Conservation (phyloP, 2,329 filamentous ascomycete species). For the Pestalotiopsis sp. region DNA sequence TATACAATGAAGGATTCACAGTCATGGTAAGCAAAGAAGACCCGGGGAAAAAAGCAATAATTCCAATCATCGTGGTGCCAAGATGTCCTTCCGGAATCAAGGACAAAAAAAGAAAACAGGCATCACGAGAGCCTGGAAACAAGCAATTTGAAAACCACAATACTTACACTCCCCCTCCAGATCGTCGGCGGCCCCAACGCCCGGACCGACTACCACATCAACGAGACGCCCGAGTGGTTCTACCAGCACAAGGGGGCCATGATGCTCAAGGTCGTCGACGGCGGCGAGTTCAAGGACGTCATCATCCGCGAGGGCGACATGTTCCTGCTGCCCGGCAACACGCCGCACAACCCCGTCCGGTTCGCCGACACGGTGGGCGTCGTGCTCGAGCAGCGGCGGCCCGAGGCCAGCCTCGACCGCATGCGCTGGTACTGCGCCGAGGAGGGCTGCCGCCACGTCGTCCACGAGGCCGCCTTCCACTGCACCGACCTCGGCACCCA, state of each 20-base stretch:
- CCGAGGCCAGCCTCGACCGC: slow-evolving; percentile 69
- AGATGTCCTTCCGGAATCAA: too few species aligned
- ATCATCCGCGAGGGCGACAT: slow-evolving; percentile 91
- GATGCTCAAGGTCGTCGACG: slow-evolving; percentile 89
- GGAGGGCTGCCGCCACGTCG: slow-evolving; percentile 66
- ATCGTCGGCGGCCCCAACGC: slow-evolving; percentile 96
- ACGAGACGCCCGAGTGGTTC: slow-evolving; percentile 95
- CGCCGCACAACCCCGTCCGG: slow-evolving; percentile 93
- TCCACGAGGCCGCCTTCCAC: slow-evolving; percentile 86
- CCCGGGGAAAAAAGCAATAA: too few species aligned
- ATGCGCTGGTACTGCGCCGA: slow-evolving; percentile 87
- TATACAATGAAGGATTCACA: slow-evolving; percentile 82
- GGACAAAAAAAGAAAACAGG: not conserved
- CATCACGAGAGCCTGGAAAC: too few species aligned
- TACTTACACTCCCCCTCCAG: slow-evolving; percentile 38
- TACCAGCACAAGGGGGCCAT: slow-evolving; percentile 94
- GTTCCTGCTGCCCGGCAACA: slow-evolving; percentile 90
- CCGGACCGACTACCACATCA: slow-evolving; percentile 98
- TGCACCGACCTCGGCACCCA: slow-evolving; percentile 91
- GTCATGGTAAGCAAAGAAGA: slow-evolving; percentile 65
- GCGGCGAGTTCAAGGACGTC: slow-evolving; percentile 74
- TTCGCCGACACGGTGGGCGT: slow-evolving; percentile 94
- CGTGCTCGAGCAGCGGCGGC: slow-evolving; percentile 85
- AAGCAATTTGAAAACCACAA: not conserved
- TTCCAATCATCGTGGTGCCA: too few species aligned